phyloP scores from a whole-genome alignment of 441 rosid species.

The Jatropha podagrica region DNA sequence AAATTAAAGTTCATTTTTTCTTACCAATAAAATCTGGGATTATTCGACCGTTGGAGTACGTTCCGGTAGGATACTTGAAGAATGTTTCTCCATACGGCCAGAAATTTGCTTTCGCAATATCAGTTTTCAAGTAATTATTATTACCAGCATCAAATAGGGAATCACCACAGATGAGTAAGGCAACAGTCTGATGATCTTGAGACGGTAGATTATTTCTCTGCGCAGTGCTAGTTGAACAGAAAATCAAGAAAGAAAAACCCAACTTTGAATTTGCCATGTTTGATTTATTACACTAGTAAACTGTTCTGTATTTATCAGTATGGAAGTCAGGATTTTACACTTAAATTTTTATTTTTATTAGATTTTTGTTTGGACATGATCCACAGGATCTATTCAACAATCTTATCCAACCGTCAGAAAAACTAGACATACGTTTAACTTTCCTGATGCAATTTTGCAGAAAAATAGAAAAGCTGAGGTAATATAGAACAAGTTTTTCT shows the following conservation, averaged over 20 bases:
- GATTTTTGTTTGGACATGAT: too few relatives aligned
- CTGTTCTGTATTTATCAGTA: too few relatives aligned
- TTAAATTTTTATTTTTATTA: too few relatives aligned
- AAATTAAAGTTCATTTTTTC: too few relatives aligned
- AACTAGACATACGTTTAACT: too few relatives aligned
- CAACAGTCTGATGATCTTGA: not conserved
- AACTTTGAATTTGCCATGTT: conserved; percentile 1
- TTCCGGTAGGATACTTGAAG: not conserved
- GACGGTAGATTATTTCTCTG: too few relatives aligned
- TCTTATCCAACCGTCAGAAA: too few relatives aligned
- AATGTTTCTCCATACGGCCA: not conserved
- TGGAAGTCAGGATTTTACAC: too few relatives aligned
- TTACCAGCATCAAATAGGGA: conserved; percentile 49
- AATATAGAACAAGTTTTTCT: too few relatives aligned
- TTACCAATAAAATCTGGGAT: conserved; percentile 7
- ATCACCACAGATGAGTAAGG: conserved; percentile 48
- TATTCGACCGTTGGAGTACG: not conserved
- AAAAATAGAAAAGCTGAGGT: too few relatives aligned
- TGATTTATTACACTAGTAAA: not conserved
- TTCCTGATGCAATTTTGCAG: too few relatives aligned
- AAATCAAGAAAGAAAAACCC: not conserved
- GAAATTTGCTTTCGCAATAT: not conserved
- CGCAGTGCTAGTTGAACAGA: not conserved
- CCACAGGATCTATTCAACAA: too few relatives aligned
- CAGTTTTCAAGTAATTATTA: conserved; percentile 31